Conservation (phyloP, 257 asterid species). For the Salvia rosmarinus region DNA sequence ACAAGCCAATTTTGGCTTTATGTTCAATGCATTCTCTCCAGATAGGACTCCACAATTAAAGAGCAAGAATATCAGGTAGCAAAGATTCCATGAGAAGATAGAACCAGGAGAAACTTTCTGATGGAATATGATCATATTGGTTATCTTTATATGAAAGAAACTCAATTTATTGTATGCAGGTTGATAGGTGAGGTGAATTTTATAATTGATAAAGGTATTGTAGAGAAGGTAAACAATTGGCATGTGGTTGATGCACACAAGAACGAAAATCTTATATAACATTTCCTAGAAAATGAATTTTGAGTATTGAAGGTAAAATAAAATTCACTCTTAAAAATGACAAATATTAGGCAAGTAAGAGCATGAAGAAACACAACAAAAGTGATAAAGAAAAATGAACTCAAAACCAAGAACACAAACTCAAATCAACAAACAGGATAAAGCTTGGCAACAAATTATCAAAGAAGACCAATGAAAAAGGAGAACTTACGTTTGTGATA, state of each 20-base stretch:
- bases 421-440: background rate
- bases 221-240: too few species aligned
- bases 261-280: background rate
- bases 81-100: background rate
- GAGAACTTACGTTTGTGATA: slow-evolving; percentile 23
- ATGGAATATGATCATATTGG: too few species aligned
- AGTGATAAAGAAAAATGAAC: background rate
- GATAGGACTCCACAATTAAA: too few species aligned
- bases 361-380: background rate
- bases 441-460: slow-evolving; percentile 8
- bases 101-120: background rate
- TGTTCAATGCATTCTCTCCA: too few species aligned
- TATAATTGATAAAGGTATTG: too few species aligned
- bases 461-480: background rate
- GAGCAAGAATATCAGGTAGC: too few species aligned
- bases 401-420: background rate
- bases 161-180: too few species aligned
- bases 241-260: too few species aligned
- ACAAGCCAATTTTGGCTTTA: too few species aligned
- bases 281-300: background rate
- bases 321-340: background rate
- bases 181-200: too few species aligned
- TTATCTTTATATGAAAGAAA: too few species aligned
- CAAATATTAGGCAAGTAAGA: background rate
- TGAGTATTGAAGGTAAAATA: background rate